Evolutionary conservation across 2,329 filamentous ascomycete genomes (phyloP).

Genomic region (Tolypocladium capitatum): DNA sequence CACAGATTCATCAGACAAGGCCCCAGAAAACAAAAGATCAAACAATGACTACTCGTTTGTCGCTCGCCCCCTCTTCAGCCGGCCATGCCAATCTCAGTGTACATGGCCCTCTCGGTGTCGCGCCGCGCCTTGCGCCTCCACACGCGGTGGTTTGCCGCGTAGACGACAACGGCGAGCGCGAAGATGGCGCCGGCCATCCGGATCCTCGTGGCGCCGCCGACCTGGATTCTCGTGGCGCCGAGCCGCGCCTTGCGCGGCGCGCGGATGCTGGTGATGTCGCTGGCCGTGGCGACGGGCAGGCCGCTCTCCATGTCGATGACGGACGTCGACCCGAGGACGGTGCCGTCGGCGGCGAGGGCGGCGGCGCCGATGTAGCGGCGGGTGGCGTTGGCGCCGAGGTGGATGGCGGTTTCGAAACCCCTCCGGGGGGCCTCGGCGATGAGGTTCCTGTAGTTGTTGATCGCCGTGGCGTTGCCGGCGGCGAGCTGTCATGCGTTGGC

Average conservation of each 20-base stretch:
- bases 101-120: background rate
- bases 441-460: background rate
- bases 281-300: background rate
- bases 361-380: background rate
- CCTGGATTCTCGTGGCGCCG: background rate
- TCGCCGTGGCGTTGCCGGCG: background rate
- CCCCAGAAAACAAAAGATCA: too few species aligned
- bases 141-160: constrained; percentile 6
- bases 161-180: background rate
- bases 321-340: background rate
- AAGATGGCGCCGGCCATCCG: background rate
- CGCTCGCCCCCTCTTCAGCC: constrained; percentile 2
- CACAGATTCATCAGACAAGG: background rate
- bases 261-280: background rate
- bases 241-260: background rate
- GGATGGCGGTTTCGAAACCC: background rate
- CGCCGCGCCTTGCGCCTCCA: background rate
- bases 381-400: background rate
- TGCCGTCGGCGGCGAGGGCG: background rate
- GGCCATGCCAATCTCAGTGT: constrained; percentile 15
- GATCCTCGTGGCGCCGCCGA: background rate
- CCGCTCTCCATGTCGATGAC: background rate
- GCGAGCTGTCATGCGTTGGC: background rate
- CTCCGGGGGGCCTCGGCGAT: background rate
- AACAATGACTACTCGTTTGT: too few species aligned